Evolutionary conservation across 495 filamentous ascomycete genomes (phyloP).

Genomic region (Aspergillus funiculosus): DNA sequence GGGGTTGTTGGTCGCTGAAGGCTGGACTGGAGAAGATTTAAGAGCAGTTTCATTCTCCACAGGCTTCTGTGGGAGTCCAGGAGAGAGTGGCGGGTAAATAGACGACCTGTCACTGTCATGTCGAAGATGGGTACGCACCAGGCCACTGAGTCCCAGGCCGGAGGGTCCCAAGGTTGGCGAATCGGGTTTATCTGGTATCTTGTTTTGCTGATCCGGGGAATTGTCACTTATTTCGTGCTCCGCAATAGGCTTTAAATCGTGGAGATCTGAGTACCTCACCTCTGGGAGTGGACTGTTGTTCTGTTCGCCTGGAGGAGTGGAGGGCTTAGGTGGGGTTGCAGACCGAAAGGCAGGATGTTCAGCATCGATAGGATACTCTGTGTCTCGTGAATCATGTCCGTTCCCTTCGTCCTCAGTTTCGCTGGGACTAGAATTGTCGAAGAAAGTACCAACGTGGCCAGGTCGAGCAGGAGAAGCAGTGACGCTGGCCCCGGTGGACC

Average conservation of each 20-base stretch:
- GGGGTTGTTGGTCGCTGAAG: background rate
- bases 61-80: constrained; percentile 22
- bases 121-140: constrained; percentile 83
- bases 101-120: constrained; percentile 77
- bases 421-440: constrained; percentile 39
- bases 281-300: constrained; percentile 34
- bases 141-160: constrained; percentile 64
- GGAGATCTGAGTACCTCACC: constrained; percentile 38
- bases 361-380: constrained; percentile 28
- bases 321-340: constrained; percentile 24
- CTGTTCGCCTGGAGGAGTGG: constrained; percentile 24
- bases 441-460: constrained; percentile 33
- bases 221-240: constrained; percentile 27
- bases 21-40: background rate
- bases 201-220: constrained; percentile 7
- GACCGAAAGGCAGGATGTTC: constrained; percentile 30
- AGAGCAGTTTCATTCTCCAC: background rate
- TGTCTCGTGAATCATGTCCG: constrained; percentile 18
- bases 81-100: constrained; percentile 53
- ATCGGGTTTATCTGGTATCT: constrained; percentile 49
- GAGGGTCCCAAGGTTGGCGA: constrained; percentile 74
- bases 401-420: constrained; percentile 41
- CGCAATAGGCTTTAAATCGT: constrained; percentile 41
- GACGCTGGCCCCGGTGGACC: constrained; percentile 23
- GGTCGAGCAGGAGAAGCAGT: constrained; percentile 30